Percentiles rank a stretch among this genome's conserved stretches.
These are phyloP conservation scores for Daldinia childiae DNA, from an alignment of 495 filamentous ascomycete species.

Conservation along the genomic window DNA sequence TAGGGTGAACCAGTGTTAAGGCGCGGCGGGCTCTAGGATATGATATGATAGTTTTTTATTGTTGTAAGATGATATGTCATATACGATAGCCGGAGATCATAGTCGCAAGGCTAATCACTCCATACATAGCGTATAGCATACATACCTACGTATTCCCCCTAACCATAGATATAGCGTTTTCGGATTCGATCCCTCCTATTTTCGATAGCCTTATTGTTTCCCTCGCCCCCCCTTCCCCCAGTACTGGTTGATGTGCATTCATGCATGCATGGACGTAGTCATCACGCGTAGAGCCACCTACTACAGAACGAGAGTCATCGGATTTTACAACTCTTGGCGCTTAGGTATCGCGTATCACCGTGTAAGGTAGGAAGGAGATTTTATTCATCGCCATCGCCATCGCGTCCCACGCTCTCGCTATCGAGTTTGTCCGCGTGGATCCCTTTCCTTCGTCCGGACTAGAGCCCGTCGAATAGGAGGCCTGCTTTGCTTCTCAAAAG, in stretches of 20 bases:
- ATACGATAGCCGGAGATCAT: slow-evolving; percentile 14
- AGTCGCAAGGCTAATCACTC: slow-evolving; percentile 19
- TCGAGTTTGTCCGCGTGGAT: too few relatives aligned
- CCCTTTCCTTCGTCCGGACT: background rate
- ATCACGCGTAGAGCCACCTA: slow-evolving; percentile 18
- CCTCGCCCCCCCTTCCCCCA: background rate
- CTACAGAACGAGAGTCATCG: background rate
- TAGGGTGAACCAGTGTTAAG: slow-evolving; percentile 1
- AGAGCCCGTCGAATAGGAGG: slow-evolving; percentile 25
- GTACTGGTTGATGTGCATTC: background rate
- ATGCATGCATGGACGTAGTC: slow-evolving; percentile 22
- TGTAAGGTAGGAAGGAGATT: background rate
- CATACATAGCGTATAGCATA: slow-evolving; percentile 23
- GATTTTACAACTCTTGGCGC: slow-evolving; percentile 21
- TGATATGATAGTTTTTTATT: slow-evolving; percentile 18
- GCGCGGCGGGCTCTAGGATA: slow-evolving; percentile 8
- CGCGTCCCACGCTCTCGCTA: background rate
- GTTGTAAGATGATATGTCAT: slow-evolving; percentile 35
- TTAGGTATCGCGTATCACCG: slow-evolving; percentile 2
- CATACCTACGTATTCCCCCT: background rate
- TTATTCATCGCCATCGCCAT: background rate
- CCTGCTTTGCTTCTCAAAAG: background rate
- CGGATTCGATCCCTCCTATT: slow-evolving; percentile 10
- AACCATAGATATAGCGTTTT: slow-evolving; percentile 7
- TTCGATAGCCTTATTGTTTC: slow-evolving; percentile 10